Base-by-base conservation (phyloP, 108 stramenopile genomes). In the Schizochytrium sp. region DNA sequence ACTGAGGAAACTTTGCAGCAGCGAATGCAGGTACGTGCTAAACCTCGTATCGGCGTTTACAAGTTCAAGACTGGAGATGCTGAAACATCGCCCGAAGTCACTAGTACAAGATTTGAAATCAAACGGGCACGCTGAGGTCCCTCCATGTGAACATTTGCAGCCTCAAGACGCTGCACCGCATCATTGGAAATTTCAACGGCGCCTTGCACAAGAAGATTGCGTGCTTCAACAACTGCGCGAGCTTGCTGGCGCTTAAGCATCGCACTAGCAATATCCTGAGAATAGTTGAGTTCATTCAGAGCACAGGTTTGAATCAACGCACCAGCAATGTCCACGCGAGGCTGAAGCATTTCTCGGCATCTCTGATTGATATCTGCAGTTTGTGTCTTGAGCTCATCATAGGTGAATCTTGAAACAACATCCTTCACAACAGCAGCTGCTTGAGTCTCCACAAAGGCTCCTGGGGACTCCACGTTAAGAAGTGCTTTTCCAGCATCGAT, bases 161-260 rank as follows among this genome's bases (percentile, higher is more conserved):
- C 47, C 53, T 83, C 53, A 38, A 83, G 53, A 10, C 53, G 47
- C 28, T 83, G 38, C 4, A 83, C 76, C 1, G 76, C 76, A 42
- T 83, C 76, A 28, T 49, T 83, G 5, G 50, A 55, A 28, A 83
- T 83, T 28, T 55, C 76, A 10, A 83, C 76, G 57, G 56, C 57
- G 38, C 87, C 87, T 15, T 87, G 56, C 40, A 87, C 87, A 38
- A 87, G 13, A 0, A 57, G 55, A 7, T 87, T 28, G 40, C 87
- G 87, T 5, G 87, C 87, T 12, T 57, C 87, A 19, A 87, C 38
- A 10, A 87, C 38, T 12, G 87, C 87, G n/a, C 28, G n/a, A 10
- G 87, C 87, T 19, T 87, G 56, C 47, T 87, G 87, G 13, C 41
- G 10, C 87, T 87, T 87, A 57, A 87, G 87, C 87, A 87, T 87